These are phyloP conservation scores for Vanrija pseudolonga DNA, from an alignment of 1,284 basidiomycete genomes.

Conservation along the genomic window DNA sequence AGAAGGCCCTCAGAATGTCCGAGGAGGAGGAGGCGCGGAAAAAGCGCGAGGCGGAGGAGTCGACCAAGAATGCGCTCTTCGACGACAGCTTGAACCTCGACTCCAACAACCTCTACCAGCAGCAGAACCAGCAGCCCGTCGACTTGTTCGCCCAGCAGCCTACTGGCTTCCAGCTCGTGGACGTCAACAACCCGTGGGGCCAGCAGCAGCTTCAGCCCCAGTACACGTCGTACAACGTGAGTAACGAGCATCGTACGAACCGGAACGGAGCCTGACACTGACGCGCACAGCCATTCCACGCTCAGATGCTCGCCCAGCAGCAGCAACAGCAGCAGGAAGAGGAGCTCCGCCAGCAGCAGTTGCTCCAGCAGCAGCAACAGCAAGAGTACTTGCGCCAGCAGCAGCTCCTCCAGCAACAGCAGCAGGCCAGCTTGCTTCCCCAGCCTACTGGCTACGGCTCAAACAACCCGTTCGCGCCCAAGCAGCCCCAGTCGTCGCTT, in stretches of 20 bases:
- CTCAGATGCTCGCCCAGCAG: conserved; percentile 48
- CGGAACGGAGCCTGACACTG: conserved; percentile 20
- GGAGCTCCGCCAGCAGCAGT: conserved; percentile 46
- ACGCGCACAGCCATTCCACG: conserved; percentile 50
- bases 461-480: conserved; percentile 85
- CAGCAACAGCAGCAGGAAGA: conserved; percentile 50
- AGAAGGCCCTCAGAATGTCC: conserved; percentile 73
- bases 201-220: conserved; percentile 59
- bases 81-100: conserved; percentile 71
- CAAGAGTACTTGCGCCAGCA: conserved; percentile 56
- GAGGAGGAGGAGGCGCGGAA: conserved; percentile 80
- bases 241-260: conserved; percentile 5
- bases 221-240: conserved; percentile 54
- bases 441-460: conserved; percentile 67
- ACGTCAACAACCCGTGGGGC: conserved; percentile 51
- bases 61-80: conserved; percentile 73
- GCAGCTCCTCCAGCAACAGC: conserved; percentile 56
- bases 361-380: conserved; percentile 48
- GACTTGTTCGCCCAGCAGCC: conserved; percentile 28
- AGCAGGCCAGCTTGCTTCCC: conserved; percentile 52
- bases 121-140: conserved; percentile 41
- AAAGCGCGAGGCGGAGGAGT: conserved; percentile 65
- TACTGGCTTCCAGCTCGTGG: conserved; percentile 57
- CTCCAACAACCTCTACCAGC: conserved; percentile 41
- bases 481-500: conserved; percentile 35